Evolutionary conservation across 1,284 basidiomycete species (phyloP).

Genomic region (Caloboletus firmus): DNA sequence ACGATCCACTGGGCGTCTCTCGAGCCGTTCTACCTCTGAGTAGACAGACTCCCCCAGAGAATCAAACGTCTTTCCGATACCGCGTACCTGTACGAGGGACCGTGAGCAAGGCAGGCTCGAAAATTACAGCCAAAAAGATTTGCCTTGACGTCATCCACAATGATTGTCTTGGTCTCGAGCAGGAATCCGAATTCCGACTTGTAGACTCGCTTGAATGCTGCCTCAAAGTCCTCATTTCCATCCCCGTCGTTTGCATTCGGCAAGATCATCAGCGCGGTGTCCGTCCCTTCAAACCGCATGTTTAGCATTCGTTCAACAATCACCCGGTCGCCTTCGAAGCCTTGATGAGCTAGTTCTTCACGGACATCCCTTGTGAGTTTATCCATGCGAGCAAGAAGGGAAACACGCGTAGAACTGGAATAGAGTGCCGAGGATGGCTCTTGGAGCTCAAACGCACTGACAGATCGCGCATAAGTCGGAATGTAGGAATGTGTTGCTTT

Average conservation of each 20-base stretch:
- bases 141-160: conserved; percentile 92
- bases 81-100: conserved; percentile 48
- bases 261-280: conserved; percentile 88
- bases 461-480: not conserved
- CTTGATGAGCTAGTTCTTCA: conserved; percentile 71
- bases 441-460: conserved; percentile 80
- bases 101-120: not conserved
- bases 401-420: conserved; percentile 50
- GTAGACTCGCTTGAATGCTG: conserved; percentile 76
- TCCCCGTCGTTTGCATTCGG: conserved; percentile 54
- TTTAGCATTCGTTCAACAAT: conserved; percentile 82
- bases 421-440: conserved; percentile 83
- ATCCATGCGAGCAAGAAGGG: conserved; percentile 66
- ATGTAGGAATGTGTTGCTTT: not conserved
- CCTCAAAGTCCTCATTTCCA: conserved; percentile 72
- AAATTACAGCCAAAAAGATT: not conserved
- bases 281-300: conserved; percentile 90
- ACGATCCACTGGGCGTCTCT: conserved; percentile 42
- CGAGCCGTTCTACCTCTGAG: conserved; percentile 58
- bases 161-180: conserved; percentile 71
- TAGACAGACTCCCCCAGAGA: conserved; percentile 80
- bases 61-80: conserved; percentile 89
- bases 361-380: conserved; percentile 64
- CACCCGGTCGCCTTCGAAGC: conserved; percentile 73
- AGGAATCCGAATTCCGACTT: conserved; percentile 91